phyloP scores from a whole-genome alignment of 164 flowering plant species.

The Echeveria elegans region DNA sequence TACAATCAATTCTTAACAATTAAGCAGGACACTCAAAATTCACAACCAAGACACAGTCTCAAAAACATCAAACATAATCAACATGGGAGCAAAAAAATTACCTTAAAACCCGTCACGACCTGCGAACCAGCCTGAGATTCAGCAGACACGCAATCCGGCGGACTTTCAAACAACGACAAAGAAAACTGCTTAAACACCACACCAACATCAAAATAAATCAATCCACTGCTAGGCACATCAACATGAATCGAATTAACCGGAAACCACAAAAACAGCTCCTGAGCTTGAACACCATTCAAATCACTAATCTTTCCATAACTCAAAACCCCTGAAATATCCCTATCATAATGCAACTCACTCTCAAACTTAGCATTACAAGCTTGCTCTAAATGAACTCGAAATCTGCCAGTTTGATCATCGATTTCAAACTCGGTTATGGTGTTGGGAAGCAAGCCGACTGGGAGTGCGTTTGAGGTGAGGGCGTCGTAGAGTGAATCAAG shows the following conservation, averaged over 20 bases:
- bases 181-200: slow-evolving; percentile 48
- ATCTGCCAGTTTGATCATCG: slow-evolving; percentile 21
- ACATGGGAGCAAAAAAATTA: background rate
- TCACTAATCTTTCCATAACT: slow-evolving; percentile 28
- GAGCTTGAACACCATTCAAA: slow-evolving; percentile 37
- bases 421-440: slow-evolving; percentile 26
- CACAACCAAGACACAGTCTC: background rate
- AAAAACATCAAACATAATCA: background rate
- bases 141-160: background rate
- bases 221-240: slow-evolving; percentile 40
- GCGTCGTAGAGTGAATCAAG: slow-evolving; percentile 25
- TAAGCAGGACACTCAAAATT: background rate
- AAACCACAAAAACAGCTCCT: slow-evolving; percentile 59
- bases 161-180: slow-evolving; percentile 27
- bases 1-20: too few species aligned
- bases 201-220: slow-evolving; percentile 50
- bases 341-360: slow-evolving; percentile 38
- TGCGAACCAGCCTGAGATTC: background rate
- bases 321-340: slow-evolving; percentile 28
- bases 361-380: slow-evolving; percentile 52
- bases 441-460: slow-evolving; percentile 43
- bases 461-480: slow-evolving; percentile 24
- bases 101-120: background rate
- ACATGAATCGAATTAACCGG: slow-evolving; percentile 44
- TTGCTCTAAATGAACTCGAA: slow-evolving; percentile 20